Conservation (phyloP, 441 rosid genomes). For the Eutrema salsugineum region DNA sequence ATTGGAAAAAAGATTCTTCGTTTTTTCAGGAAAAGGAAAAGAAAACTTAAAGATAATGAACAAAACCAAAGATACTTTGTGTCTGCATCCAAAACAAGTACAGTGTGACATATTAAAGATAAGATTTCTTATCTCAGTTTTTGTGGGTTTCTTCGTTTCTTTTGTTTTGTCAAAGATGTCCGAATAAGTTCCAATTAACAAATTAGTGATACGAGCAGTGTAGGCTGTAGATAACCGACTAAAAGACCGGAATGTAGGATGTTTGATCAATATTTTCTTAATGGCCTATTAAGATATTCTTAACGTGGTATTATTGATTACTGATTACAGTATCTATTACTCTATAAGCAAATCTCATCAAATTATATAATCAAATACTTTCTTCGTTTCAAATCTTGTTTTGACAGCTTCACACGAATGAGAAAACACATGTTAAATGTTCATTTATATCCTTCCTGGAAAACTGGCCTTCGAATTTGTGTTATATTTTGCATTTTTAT, state of each 20-base stretch:
- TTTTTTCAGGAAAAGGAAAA: not conserved
- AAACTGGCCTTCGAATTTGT: too few relatives aligned
- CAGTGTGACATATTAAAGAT: slow-evolving; percentile 30
- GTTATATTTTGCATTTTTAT: too few relatives aligned
- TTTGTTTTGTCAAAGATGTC: not conserved
- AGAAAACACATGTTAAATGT: too few relatives aligned
- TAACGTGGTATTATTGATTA: too few relatives aligned
- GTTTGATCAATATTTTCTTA: too few relatives aligned
- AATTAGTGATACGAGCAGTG: not conserved
- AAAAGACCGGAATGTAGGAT: not conserved
- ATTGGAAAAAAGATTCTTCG: slow-evolving; percentile 23
- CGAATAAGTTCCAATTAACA: not conserved
- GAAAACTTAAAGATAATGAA: not conserved
- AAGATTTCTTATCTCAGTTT: slow-evolving; percentile 26
- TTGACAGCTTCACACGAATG: too few relatives aligned
- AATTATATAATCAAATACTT: too few relatives aligned
- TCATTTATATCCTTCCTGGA: too few relatives aligned
- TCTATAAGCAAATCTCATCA: too few relatives aligned
- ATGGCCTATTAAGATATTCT: too few relatives aligned
- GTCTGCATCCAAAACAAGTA: slow-evolving; percentile 26
- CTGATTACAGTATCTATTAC: too few relatives aligned
- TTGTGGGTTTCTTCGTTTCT: slow-evolving; percentile 16
- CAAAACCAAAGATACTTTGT: slow-evolving; percentile 17
- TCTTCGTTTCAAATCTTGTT: too few relatives aligned
- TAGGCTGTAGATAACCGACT: not conserved